Evolutionary conservation across 768 basidiomycete genomes (phyloP), one percentile per base, ranked within the genome.

Genomic region (Russula griseocarnosa): DNA sequence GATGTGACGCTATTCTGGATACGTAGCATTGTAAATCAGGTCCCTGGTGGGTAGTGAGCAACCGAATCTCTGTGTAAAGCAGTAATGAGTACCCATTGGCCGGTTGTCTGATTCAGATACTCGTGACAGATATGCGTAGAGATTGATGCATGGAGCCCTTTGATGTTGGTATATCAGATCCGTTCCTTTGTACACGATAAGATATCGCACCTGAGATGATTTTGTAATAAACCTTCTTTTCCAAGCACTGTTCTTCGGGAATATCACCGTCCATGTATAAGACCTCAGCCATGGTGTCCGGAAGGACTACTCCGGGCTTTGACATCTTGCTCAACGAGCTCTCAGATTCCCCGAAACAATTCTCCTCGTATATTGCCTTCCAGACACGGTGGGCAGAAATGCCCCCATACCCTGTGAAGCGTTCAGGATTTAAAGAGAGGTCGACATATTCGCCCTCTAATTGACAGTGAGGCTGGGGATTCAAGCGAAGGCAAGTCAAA

Each of bases 381-480:
- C 97, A 99, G 53, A 97, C 88, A 26, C 90, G 84, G 66, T 88
- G 83, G 0, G 97, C 87, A 49, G 91, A 90, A 30, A 82, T 78
- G 2, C 97, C 97, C n/a, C 88, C 84, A 74, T 98, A 99, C 7
- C 97, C 97, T 0, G 97, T 99, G 75, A 95, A 99, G 55, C 94
- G 83, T 72, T 99, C 97, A 0, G 97, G 97, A 66, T 98, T 89
- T 55, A 87, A 80, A 0, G 88, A 79, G 16, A 99, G 84, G 75
- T 99, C 97, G 66, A 94, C 86, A 74, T 97, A 98, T 67, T 97
- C 92, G 1, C 96, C 96, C 76, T 94, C 94, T 88, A 54, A 64
- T 28, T 47, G 34, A 32, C 58, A 36, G 36, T 28, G 11, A 34
- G 66, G n/a, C 47, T 1, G 46, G 13, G 20, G 28, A 52, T 5